These are phyloP conservation scores for Pholiota adiposa DNA, from an alignment of 1,284 basidiomycete species.

Conservation along the genomic window DNA sequence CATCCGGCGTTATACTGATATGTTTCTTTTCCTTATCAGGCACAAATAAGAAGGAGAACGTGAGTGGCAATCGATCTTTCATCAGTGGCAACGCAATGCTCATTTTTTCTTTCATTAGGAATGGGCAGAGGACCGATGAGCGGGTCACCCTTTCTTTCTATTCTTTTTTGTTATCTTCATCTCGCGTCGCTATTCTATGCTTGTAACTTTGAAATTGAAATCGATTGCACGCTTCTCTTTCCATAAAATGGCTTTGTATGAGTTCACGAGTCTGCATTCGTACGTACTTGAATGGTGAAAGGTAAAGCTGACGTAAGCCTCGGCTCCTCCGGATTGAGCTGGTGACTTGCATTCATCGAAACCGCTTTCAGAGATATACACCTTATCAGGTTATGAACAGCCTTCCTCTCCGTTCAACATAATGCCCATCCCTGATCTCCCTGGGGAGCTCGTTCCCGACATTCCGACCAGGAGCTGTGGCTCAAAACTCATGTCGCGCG, in stretches of 20 bases:
- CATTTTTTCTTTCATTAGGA: constrained; percentile 50
- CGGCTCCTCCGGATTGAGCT: not conserved
- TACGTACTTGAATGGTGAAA: not conserved
- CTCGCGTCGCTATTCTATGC: constrained; percentile 21
- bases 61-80: constrained; percentile 43
- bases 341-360: constrained; percentile 7
- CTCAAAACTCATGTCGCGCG: constrained; percentile 65
- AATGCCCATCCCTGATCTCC: constrained; percentile 62
- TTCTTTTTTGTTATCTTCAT: constrained; percentile 24
- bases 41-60: constrained; percentile 99
- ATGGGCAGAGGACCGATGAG: constrained; percentile 89
- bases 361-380: constrained; percentile 15
- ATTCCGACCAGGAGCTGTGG: constrained; percentile 63
- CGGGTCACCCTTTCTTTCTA: constrained; percentile 19
- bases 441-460: constrained; percentile 57
- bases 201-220: constrained; percentile 24
- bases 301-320: constrained; percentile 15
- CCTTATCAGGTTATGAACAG: constrained; percentile 23
- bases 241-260: not conserved
- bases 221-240: constrained; percentile 6
- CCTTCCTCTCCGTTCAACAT: constrained; percentile 18
- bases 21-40: constrained; percentile 47
- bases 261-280: not conserved
- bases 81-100: constrained; percentile 15
- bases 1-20: constrained; percentile 15